Evolutionary conservation across 2,329 filamentous ascomycete genomes (phyloP).

Genomic region (Colletotrichum aenigma): DNA sequence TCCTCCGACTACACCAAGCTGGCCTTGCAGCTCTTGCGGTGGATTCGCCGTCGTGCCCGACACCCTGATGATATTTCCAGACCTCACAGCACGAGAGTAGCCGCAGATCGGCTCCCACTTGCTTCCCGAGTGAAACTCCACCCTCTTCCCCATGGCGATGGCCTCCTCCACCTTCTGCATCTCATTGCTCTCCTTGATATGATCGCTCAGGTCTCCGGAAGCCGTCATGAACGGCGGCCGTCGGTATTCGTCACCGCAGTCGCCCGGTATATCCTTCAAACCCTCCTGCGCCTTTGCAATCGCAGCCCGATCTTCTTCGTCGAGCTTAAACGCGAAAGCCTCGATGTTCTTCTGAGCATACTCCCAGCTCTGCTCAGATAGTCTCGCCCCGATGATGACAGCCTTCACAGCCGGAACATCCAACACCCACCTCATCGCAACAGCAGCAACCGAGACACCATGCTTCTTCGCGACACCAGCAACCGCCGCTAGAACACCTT

Average conservation of each 20-base stretch:
- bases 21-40: not conserved
- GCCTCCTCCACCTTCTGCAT: not conserved
- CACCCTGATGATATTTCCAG: not conserved
- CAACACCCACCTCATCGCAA: constrained; percentile 55
- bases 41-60: constrained; percentile 8
- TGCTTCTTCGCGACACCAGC: constrained; percentile 43
- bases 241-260: constrained; percentile 29
- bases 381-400: constrained; percentile 44
- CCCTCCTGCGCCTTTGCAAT: constrained; percentile 16
- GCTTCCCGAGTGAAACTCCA: not conserved
- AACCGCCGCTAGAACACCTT: constrained; percentile 42
- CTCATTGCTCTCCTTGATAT: not conserved
- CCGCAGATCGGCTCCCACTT: constrained; percentile 7
- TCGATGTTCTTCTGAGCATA: constrained; percentile 30
- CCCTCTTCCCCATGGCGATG: not conserved
- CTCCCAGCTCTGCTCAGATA: constrained; percentile 19
- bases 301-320: constrained; percentile 21
- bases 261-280: constrained; percentile 25
- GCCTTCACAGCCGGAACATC: constrained; percentile 52
- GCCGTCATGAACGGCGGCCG: constrained; percentile 9
- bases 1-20: not conserved
- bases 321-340: constrained; percentile 25
- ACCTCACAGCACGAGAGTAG: not conserved
- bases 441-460: constrained; percentile 44
- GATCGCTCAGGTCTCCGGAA: not conserved